phyloP scores from a whole-genome alignment of 2,329 filamentous ascomycete genomes.

The Fusarium dimerum region DNA sequence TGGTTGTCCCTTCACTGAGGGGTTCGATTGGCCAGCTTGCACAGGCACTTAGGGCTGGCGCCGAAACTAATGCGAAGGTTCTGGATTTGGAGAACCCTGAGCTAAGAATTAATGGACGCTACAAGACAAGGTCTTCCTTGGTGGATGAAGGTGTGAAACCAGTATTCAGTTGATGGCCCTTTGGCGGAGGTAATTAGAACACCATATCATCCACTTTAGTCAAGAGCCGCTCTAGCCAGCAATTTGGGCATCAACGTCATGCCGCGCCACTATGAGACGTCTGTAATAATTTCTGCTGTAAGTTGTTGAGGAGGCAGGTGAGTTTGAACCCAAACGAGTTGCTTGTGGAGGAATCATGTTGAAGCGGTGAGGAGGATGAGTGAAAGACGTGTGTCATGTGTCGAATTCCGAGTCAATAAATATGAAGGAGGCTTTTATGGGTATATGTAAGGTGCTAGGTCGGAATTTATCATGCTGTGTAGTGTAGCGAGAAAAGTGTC shows the following conservation, averaged over 20 bases:
- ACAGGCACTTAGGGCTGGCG: neutral
- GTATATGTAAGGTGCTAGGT: too few species aligned
- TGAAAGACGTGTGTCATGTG: conserved; percentile 20
- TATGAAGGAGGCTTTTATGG: neutral
- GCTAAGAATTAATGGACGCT: neutral
- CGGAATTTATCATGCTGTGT: too few species aligned
- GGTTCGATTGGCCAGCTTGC: neutral
- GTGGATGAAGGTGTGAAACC: too few species aligned
- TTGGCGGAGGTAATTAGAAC: neutral
- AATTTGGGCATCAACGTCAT: conserved; percentile 10
- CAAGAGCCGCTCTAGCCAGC: neutral
- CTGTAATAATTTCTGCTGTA: conserved; percentile 9
- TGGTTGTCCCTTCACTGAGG: neutral
- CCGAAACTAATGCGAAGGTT: neutral
- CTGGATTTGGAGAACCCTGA: neutral
- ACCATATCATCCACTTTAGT: neutral
- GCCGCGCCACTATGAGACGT: conserved; percentile 10
- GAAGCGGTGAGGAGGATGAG: conserved; percentile 25
- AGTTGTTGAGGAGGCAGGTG: conserved; percentile 9
- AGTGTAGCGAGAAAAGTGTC: too few species aligned
- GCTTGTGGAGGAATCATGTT: conserved; percentile 7
- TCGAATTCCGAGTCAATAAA: conserved; percentile 14
- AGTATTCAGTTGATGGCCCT: too few species aligned
- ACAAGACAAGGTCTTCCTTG: too few species aligned
- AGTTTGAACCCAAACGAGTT: conserved; percentile 10